A percentile compares a stretch with the other conserved stretches of the same genome.
These are phyloP conservation scores for Chenopodium album DNA, from an alignment of 148 eudicot genomes.

Conservation along the genomic window DNA sequence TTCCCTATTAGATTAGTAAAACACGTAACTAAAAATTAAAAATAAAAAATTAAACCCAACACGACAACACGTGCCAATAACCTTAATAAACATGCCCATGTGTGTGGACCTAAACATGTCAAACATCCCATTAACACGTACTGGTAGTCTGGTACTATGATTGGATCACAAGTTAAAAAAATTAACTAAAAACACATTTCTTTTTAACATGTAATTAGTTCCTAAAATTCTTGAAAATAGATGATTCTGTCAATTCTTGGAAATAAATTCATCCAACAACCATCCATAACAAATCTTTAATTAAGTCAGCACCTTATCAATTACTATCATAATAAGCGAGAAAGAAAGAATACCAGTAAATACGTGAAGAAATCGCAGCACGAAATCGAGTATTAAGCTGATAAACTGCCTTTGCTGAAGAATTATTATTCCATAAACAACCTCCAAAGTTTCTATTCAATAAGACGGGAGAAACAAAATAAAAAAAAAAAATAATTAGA, in stretches of 20 bases:
- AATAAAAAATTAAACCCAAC: too few relatives aligned
- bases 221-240: too few relatives aligned
- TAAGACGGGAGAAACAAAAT: not conserved
- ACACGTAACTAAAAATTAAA: too few relatives aligned
- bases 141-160: too few relatives aligned
- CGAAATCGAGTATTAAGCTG: conserved; percentile 16
- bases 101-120: too few relatives aligned
- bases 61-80: too few relatives aligned
- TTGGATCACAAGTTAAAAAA: not conserved
- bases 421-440: conserved; percentile 6
- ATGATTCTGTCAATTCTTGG: not conserved
- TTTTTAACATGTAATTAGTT: not conserved
- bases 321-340: not conserved
- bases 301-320: not conserved
- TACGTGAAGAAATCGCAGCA: not conserved
- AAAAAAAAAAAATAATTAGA: not conserved
- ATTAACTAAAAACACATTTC: too few relatives aligned
- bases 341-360: conserved; percentile 16
- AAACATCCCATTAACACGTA: too few relatives aligned
- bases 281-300: not conserved
- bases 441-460: conserved; percentile 12
- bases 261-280: not conserved
- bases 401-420: conserved; percentile 3
- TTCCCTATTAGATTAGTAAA: too few relatives aligned
- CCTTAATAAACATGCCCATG: too few relatives aligned